Conservation (phyloP, 495 filamentous ascomycete genomes). For the Neurospora sp. region DNA sequence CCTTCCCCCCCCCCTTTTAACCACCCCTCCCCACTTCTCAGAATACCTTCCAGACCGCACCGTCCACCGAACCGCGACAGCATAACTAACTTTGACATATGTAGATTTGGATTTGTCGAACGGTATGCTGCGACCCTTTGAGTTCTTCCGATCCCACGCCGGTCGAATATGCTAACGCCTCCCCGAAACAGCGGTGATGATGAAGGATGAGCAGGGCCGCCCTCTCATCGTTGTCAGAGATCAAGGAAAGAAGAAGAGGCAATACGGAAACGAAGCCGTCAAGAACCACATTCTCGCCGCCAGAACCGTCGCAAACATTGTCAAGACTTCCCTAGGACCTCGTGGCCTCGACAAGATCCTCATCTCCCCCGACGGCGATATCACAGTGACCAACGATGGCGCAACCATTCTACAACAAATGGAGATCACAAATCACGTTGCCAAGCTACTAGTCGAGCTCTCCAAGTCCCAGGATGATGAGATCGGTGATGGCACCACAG, state of each 20-base stretch:
- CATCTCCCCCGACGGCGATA: conserved; percentile 97
- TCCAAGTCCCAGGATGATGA: conserved; percentile 99
- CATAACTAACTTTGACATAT: conserved; percentile 18
- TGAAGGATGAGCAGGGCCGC: conserved; percentile 85
- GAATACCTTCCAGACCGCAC: neutral
- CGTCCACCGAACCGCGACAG: conserved; percentile 1
- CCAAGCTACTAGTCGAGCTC: conserved; percentile 93
- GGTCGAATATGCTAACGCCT: neutral
- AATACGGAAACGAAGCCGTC: conserved; percentile 91
- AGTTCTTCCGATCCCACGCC: neutral
- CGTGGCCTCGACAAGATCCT: conserved; percentile 98
- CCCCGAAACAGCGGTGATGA: conserved; percentile 34
- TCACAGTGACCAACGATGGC: conserved; percentile 98
- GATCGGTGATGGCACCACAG: conserved; percentile 97
- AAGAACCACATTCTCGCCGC: conserved; percentile 97
- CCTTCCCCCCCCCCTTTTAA: neutral
- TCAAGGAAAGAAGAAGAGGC: conserved; percentile 96
- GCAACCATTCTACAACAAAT: conserved; percentile 96
- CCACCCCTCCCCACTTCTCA: neutral
- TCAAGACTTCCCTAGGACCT: conserved; percentile 93
- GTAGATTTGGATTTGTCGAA: conserved; percentile 42
- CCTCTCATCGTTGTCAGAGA: conserved; percentile 98
- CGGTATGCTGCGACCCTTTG: conserved; percentile 25
- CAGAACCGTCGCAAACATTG: conserved; percentile 89
- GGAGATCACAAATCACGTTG: conserved; percentile 98